These are phyloP conservation scores for Microsporum ferrugineum DNA, from an alignment of 2,329 filamentous ascomycete species.

Conservation along the genomic window DNA sequence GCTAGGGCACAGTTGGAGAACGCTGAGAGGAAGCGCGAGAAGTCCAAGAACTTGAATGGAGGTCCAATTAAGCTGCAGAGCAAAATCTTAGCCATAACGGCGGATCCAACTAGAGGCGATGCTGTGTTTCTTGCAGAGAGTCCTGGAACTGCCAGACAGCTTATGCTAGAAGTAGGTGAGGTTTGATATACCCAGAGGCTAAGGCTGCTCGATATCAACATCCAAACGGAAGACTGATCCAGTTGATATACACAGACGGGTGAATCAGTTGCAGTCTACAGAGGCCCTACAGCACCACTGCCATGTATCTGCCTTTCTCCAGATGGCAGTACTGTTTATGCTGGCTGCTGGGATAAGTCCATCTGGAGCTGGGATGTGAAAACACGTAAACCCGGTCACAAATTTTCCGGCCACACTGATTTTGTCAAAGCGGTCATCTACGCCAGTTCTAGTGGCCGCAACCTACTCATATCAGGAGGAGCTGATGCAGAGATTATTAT, in stretches of 20 bases:
- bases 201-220: too few species aligned
- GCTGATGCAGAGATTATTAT: conserved; percentile 72
- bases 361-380: conserved; percentile 73
- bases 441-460: conserved; percentile 48
- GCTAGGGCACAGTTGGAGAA: conserved; percentile 39
- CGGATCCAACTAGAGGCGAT: conserved; percentile 52
- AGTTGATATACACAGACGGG: conserved; percentile 29
- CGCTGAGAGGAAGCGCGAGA: conserved; percentile 54
- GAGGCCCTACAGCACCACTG: conserved; percentile 66
- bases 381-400: conserved; percentile 44
- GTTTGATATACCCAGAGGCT: conserved; percentile 5
- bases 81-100: conserved; percentile 66
- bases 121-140: conserved; percentile 75
- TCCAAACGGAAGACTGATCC: not conserved
- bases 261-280: conserved; percentile 44
- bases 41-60: conserved; percentile 72
- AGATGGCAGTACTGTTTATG: conserved; percentile 54
- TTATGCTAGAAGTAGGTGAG: conserved; percentile 62
- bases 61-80: conserved; percentile 68
- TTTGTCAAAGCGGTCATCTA: conserved; percentile 77
- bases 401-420: conserved; percentile 68
- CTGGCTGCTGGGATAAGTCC: conserved; percentile 88
- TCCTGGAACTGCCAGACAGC: conserved; percentile 62
- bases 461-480: conserved; percentile 60
- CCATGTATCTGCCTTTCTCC: conserved; percentile 60